Percentiles rank a stretch among this genome's conserved stretches.
These are phyloP conservation scores for Naganishia onofrii DNA, from an alignment of 768 basidiomycete genomes.

Conservation along the genomic window DNA sequence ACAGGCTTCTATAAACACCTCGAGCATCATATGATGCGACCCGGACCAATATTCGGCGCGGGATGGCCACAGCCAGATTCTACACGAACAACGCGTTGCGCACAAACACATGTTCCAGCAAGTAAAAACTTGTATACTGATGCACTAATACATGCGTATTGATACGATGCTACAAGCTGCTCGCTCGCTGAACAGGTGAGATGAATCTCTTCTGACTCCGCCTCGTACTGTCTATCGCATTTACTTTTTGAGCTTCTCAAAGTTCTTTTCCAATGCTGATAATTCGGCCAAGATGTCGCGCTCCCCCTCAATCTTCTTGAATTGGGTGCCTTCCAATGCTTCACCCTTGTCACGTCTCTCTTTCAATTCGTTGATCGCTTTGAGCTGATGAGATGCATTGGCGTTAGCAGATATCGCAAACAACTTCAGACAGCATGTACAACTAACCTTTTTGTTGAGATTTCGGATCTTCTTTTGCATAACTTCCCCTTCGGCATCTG, in stretches of 20 bases:
- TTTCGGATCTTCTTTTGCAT: constrained; percentile 90
- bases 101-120: not conserved
- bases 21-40: no score
- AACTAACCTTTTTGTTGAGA: constrained; percentile 86
- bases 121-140: not conserved
- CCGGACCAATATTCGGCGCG: no score
- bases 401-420: constrained; percentile 3
- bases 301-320: constrained; percentile 95
- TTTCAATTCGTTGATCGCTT: constrained; percentile 98
- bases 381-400: constrained; percentile 62
- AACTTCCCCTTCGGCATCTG: constrained; percentile 60
- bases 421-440: not conserved
- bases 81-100: not conserved
- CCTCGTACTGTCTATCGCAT: not conserved
- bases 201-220: not conserved
- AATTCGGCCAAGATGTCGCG: constrained; percentile 79
- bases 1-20: no score
- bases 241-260: constrained; percentile 30
- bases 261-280: constrained; percentile 47
- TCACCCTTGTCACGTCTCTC: constrained; percentile 86
- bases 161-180: not conserved
- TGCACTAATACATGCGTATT: constrained; percentile 5
- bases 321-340: constrained; percentile 86
- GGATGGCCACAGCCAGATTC: no score
- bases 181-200: not conserved